Conservation (phyloP, 2,329 filamentous ascomycete genomes). For the Ambrosiella xylebori region DNA sequence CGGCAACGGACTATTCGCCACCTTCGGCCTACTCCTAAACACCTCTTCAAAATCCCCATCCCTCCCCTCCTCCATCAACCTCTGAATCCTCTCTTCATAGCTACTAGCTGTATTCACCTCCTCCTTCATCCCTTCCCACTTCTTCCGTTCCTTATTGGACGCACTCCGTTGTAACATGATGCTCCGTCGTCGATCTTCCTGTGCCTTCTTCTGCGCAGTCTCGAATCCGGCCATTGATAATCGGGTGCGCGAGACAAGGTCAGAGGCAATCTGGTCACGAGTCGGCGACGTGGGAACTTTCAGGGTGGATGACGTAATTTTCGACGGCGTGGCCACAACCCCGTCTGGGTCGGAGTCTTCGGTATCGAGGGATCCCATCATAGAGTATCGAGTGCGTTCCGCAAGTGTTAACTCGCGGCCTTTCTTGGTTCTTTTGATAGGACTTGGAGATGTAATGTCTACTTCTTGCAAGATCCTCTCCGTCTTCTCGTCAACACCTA, state of each 20-base stretch:
- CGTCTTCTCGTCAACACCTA: conserved; percentile 32
- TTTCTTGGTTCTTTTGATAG: conserved; percentile 29
- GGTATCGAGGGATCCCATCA: conserved; percentile 31
- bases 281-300: conserved; percentile 5
- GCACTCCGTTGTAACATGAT: conserved; percentile 11
- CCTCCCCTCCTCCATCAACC: conserved; percentile 37
- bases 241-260: conserved; percentile 39
- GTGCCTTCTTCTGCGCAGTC: conserved; percentile 41
- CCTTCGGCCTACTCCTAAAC: conserved; percentile 68
- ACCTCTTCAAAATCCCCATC: conserved; percentile 66
- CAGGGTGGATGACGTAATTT: conserved; percentile 14
- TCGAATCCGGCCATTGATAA: conserved; percentile 47
- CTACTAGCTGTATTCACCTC: conserved; percentile 17
- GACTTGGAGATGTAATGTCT: conserved; percentile 38
- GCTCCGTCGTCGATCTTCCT: conserved; percentile 37
- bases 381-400: conserved; percentile 67
- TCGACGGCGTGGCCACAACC: conserved; percentile 8
- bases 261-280: conserved; percentile 21
- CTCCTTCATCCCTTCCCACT: conserved; percentile 25
- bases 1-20: conserved; percentile 52
- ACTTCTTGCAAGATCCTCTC: conserved; percentile 40
- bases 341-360: no score
- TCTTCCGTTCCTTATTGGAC: conserved; percentile 23
- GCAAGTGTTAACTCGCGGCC: conserved; percentile 46
- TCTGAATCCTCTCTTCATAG: conserved; percentile 37